These are phyloP conservation scores for Cercophora scortea DNA, from an alignment of 495 filamentous ascomycete species.

Conservation along the genomic window DNA sequence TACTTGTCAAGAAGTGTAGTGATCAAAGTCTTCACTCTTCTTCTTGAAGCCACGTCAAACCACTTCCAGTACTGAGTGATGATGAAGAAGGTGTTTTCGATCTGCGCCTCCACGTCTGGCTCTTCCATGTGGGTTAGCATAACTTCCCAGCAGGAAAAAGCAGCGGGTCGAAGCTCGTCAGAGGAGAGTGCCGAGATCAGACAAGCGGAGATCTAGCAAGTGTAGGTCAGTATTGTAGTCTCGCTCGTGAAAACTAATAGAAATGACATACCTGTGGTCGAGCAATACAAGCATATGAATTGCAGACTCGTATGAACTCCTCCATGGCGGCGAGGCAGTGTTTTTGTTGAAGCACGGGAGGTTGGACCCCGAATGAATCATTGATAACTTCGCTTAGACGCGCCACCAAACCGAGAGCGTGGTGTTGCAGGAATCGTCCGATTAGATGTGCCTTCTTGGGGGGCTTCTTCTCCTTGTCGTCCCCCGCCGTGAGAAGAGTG, in stretches of 20 bases:
- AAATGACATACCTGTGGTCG: conserved; percentile 65
- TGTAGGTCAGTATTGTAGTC: background rate
- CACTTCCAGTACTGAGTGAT: conserved; percentile 70
- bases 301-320: conserved; percentile 74
- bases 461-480: conserved; percentile 30
- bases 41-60: conserved; percentile 53
- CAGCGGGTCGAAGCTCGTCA: conserved; percentile 61
- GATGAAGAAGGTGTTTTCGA: conserved; percentile 84
- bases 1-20: conserved; percentile 57
- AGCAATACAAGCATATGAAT: conserved; percentile 61
- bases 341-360: conserved; percentile 55
- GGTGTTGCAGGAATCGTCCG: conserved; percentile 77
- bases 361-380: conserved; percentile 47
- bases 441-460: conserved; percentile 48
- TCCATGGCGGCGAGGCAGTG: conserved; percentile 74
- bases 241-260: background rate
- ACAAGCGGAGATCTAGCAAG: conserved; percentile 68
- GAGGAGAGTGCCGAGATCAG: conserved; percentile 74
- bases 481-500: conserved; percentile 49
- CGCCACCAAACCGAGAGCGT: conserved; percentile 83
- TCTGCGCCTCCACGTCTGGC: conserved; percentile 66
- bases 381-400: conserved; percentile 77
- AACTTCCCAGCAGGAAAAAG: conserved; percentile 75
- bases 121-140: conserved; percentile 66
- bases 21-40: conserved; percentile 52